Evolutionary conservation across 495 filamentous ascomycete genomes (phyloP), one percentile per base, ranked within the genome.

Genomic region (Neurospora sp.): DNA sequence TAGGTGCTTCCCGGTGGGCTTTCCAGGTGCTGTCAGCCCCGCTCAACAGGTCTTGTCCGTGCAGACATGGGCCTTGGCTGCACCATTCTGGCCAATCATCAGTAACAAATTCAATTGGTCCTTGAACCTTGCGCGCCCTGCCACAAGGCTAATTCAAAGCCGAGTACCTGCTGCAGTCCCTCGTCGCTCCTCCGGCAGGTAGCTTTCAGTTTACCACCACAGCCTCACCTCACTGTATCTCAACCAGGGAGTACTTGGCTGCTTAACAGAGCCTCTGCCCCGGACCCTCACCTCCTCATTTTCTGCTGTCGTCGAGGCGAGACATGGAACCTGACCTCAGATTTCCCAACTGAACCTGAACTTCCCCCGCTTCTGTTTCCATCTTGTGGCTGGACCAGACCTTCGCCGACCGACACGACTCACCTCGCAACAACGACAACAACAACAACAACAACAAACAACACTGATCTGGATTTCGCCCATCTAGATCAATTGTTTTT

Each of bases 121-220:
- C 53, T 65, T 65, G 27, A 65, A 65, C 53, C 53, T 65, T 65
- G 53, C 53, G 22, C 61, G 75, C 73, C 72, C 75, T 77, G 71
- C 74, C 77, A 81, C 78, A 75, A 81, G 79, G 79, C 79, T 81
- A 80, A 80, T 73, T 75, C 74, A 75, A 73, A 81, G 78, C 77
- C 79, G 78, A 78, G 70, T 73, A 76, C 27, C 53, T 35, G 27
- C 53, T 65, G 14, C 53, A 65, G 53, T 65, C 53, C 53, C 53
- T 65, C 53, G 53, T 65, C 53, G 53, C 53, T 65, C 53, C 53
- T 61, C 53, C 14, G 6, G 1, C 27, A 65, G 53, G 53, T 65
- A 65, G 12, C 53, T 65, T 39, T 65, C 53, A 35, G 53, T 65
- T 35, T 65, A 65, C 68, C 78, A 77, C 74, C 79, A 78, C 78